These are phyloP conservation scores for Apophysomyces ossiformis DNA, from an alignment of 371 early-diverging fungal species.

Conservation along the genomic window DNA sequence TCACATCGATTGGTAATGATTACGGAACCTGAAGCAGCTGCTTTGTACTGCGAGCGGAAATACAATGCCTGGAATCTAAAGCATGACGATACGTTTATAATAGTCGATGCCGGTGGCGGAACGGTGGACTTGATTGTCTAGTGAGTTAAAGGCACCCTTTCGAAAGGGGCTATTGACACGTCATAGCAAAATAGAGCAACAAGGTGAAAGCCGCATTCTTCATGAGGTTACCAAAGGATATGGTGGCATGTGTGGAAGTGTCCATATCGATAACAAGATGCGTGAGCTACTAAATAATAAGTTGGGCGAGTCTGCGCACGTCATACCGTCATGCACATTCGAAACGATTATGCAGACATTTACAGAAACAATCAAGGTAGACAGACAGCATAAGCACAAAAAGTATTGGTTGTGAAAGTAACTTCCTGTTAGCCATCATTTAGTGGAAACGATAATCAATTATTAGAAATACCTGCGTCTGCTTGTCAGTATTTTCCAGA, in stretches of 20 bases:
- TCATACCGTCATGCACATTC: conserved; percentile 32
- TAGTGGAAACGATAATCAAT: conserved; percentile 58
- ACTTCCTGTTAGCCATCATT: conserved; percentile 48
- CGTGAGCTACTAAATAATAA: conserved; percentile 39
- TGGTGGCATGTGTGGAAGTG: conserved; percentile 60
- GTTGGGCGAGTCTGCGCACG: conserved; percentile 14
- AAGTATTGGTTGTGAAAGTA: background rate
- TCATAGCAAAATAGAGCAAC: conserved; percentile 21
- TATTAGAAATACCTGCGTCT: conserved; percentile 27
- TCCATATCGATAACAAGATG: conserved; percentile 56
- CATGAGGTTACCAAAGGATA: conserved; percentile 52
- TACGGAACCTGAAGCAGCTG: conserved; percentile 57
- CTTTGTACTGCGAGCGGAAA: conserved; percentile 50
- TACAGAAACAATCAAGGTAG: conserved; percentile 51
- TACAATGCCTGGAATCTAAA: conserved; percentile 41
- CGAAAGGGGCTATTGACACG: too few species aligned
- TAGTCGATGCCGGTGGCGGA: conserved; percentile 71
- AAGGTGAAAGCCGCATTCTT: conserved; percentile 35
- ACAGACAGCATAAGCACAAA: background rate
- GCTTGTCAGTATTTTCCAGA: conserved; percentile 18
- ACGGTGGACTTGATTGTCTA: conserved; percentile 62
- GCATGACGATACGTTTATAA: conserved; percentile 56
- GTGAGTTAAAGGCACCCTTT: background rate
- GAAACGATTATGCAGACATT: conserved; percentile 48
- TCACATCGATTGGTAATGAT: conserved; percentile 53